phyloP scores from a whole-genome alignment of 2,329 filamentous ascomycete genomes.

The Zasmidium cellare region DNA sequence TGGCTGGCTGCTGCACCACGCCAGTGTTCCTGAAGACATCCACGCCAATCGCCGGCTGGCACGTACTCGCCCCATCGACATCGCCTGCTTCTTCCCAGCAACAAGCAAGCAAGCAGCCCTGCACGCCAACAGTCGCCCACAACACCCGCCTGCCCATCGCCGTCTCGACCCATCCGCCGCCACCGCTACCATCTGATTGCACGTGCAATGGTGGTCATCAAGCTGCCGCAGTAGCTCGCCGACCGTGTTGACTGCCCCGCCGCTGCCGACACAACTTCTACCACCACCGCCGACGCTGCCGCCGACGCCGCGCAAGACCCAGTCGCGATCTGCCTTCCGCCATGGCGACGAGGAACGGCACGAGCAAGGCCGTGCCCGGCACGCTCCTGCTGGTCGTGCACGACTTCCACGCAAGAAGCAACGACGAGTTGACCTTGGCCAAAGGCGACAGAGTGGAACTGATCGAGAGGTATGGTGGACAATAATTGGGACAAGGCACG shows the following conservation, averaged over 20 bases:
- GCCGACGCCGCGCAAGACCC: neutral
- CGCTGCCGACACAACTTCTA: neutral
- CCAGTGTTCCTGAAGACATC: neutral
- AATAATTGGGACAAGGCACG: neutral
- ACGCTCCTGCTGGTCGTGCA: slow-evolving; percentile 68
- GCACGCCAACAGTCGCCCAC: neutral
- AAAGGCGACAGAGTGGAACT: slow-evolving; percentile 84
- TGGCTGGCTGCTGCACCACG: neutral
- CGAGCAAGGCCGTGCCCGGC: slow-evolving; percentile 31
- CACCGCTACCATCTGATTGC: neutral
- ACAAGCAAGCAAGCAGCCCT: neutral
- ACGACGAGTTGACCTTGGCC: slow-evolving; percentile 84
- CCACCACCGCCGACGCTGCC: neutral
- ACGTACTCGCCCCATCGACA: neutral
- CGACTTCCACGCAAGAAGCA: slow-evolving; percentile 87
- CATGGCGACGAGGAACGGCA: slow-evolving; percentile 28
- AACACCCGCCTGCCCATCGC: neutral
- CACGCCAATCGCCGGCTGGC: neutral
- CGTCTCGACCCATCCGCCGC: neutral
- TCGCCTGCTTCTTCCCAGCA: neutral
- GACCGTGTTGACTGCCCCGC: too few species aligned
- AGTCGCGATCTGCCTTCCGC: neutral
- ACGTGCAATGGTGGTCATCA: neutral
- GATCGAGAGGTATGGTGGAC: slow-evolving; percentile 59
- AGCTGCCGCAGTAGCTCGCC: neutral